Evolutionary conservation across 1,284 basidiomycete genomes (phyloP), one percentile per base, ranked within the genome.

Genomic region (Baeospora myosura): DNA sequence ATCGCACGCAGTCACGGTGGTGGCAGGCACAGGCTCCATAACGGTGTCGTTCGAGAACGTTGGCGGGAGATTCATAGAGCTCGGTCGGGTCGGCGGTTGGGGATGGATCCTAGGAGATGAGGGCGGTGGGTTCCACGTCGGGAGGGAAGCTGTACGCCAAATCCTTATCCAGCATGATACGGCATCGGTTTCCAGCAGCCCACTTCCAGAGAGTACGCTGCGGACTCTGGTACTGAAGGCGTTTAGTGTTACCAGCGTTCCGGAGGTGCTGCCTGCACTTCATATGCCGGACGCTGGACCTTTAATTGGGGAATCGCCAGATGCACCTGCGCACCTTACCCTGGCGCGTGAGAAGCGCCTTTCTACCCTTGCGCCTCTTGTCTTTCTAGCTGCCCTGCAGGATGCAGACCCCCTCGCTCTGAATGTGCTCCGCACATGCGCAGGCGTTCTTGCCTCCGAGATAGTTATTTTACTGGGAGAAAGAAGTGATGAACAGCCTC

Each of bases 51-150:
- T 86, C 59, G 62, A 63, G 33, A 64, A 72, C 35, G 58, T 50
- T 0, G 53, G 30, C 0, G 61, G 63, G 1, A 53, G 54, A 16
- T 63, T 82, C 12, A 55, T 72, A 42, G 76, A 84, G 53, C 68
- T 86, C 25, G 82, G 76, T 1, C 71, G 86, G 12, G 69, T 76
- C 24, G 86, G 86, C 2, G 86, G 86, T 1, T 88, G 82, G 82
- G 86, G 86, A 1, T 88, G 84, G 83, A 78, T 88, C 22, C 65
- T 88, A 4, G 85, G 86, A 5, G 85, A 89, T 55, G 85, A 88
- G 56, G 86, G 86, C 5, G 78, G 83, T 18, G 84, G 85, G 5
- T 88, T 74, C 53, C 73, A 81, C 51, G 77, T 87, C 44, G 85
- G 86, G 3, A 69, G 82, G 25, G 82, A 86, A 55, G 71, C 85